These are phyloP conservation scores for Xylaria sp. DNA, from an alignment of 2,329 filamentous ascomycete genomes.

Conservation along the genomic window DNA sequence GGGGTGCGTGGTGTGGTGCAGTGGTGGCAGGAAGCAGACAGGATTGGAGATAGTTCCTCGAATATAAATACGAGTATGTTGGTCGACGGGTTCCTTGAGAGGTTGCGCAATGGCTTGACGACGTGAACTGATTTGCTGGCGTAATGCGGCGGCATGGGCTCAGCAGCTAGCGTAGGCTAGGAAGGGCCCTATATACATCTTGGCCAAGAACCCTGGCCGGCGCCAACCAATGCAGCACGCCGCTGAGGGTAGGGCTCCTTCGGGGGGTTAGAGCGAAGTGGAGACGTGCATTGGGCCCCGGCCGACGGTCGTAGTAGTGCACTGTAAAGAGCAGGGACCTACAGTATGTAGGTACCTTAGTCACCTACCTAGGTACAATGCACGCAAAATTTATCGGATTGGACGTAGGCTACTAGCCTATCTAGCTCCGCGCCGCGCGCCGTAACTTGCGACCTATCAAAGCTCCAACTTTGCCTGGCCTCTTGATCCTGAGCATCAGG, in stretches of 20 bases:
- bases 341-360: neutral
- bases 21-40: neutral
- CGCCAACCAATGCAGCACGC: constrained; percentile 11
- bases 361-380: neutral
- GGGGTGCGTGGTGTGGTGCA: neutral
- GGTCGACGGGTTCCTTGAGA: neutral
- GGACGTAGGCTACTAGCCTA: too few relatives aligned
- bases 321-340: too few relatives aligned
- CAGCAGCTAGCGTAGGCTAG: neutral
- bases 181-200: neutral
- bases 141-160: constrained; percentile 15
- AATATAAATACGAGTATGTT: neutral
- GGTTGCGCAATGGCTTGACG: constrained; percentile 6
- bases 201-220: too few relatives aligned
- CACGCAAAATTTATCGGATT: too few relatives aligned
- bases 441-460: too few relatives aligned
- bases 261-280: neutral
- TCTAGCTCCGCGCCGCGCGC: too few relatives aligned
- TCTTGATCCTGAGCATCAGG: too few relatives aligned
- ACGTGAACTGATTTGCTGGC: constrained; percentile 1
- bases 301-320: too few relatives aligned
- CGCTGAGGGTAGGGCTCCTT: neutral
- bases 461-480: too few relatives aligned
- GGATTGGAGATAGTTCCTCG: neutral
- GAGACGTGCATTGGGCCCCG: neutral